These are phyloP conservation scores for Penicillium sp. DNA, from an alignment of 2,329 filamentous ascomycete genomes.

Conservation along the genomic window DNA sequence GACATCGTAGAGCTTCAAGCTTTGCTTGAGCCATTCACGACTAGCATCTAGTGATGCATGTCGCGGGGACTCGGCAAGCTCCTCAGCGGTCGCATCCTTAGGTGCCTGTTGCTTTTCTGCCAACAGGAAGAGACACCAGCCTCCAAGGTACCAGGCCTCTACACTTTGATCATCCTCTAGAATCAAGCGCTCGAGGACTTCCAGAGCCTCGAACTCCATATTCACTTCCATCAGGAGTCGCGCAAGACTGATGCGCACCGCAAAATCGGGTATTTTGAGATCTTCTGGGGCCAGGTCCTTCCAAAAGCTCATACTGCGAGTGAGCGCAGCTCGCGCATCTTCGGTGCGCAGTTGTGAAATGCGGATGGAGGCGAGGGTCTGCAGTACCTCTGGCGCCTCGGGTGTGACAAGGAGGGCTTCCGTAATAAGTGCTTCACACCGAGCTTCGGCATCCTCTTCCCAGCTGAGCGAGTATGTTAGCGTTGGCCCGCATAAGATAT, in stretches of 20 bases:
- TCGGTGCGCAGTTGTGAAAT: slow-evolving; percentile 80
- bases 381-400: slow-evolving; percentile 80
- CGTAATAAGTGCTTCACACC: slow-evolving; percentile 84
- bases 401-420: slow-evolving; percentile 86
- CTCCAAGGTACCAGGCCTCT: slow-evolving; percentile 94
- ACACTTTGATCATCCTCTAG: slow-evolving; percentile 90
- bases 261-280: slow-evolving; percentile 75
- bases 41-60: slow-evolving; percentile 68
- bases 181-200: slow-evolving; percentile 79
- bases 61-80: slow-evolving; percentile 51
- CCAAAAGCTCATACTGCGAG: slow-evolving; percentile 79
- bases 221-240: slow-evolving; percentile 86
- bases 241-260: slow-evolving; percentile 77
- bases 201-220: slow-evolving; percentile 79
- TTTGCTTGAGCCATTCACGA: slow-evolving; percentile 77
- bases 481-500: background rate
- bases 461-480: slow-evolving; percentile 43
- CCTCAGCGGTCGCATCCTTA: slow-evolving; percentile 33
- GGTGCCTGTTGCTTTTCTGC: slow-evolving; percentile 45
- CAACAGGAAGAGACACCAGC: slow-evolving; percentile 82
- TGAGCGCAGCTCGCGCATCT: slow-evolving; percentile 76
- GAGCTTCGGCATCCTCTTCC: slow-evolving; percentile 85
- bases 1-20: slow-evolving; percentile 71
- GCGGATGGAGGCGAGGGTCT: slow-evolving; percentile 89
- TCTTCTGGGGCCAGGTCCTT: slow-evolving; percentile 70